These are phyloP conservation scores for Sarcocystis neurona DNA, from an alignment of 169 alveolate genomes.

Conservation along the genomic window DNA sequence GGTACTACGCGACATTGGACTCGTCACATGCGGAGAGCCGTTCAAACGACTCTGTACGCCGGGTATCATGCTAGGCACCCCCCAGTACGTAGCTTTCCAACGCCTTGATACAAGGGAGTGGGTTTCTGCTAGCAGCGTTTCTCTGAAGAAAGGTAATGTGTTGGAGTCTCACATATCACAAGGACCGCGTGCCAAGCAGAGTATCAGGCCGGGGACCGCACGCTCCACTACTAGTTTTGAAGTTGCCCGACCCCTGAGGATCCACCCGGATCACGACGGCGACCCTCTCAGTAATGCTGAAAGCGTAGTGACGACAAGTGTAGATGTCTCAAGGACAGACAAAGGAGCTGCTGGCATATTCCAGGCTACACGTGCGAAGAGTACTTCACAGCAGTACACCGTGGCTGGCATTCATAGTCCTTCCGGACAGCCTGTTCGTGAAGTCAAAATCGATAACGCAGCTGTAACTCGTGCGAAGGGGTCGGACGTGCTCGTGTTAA, in stretches of 20 bases:
- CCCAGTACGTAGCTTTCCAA: constrained; percentile 14
- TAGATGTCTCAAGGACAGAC: too few relatives aligned
- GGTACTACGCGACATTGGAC: constrained; percentile 79
- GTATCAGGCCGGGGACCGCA: too few relatives aligned
- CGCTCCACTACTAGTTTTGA: too few relatives aligned
- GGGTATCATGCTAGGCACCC: constrained; percentile 82
- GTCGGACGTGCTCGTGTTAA: neutral
- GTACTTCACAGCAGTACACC: too few relatives aligned
- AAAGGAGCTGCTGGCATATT: neutral
- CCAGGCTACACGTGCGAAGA: too few relatives aligned
- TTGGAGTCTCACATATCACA: neutral
- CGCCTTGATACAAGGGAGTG: constrained; percentile 35
- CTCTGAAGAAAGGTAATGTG: neutral
- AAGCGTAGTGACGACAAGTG: too few relatives aligned
- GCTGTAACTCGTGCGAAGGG: neutral
- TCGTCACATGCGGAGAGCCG: constrained; percentile 82
- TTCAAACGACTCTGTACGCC: constrained; percentile 83
- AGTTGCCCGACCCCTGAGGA: too few relatives aligned
- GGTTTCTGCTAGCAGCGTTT: neutral
- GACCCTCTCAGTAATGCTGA: neutral
- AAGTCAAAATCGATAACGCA: neutral
- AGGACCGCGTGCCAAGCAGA: too few relatives aligned
- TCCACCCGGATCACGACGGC: neutral
- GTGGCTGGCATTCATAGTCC: neutral
- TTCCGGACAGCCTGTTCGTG: constrained; percentile 20